phyloP scores from a whole-genome alignment of 495 filamentous ascomycete genomes.

The Ramalina intermedia region DNA sequence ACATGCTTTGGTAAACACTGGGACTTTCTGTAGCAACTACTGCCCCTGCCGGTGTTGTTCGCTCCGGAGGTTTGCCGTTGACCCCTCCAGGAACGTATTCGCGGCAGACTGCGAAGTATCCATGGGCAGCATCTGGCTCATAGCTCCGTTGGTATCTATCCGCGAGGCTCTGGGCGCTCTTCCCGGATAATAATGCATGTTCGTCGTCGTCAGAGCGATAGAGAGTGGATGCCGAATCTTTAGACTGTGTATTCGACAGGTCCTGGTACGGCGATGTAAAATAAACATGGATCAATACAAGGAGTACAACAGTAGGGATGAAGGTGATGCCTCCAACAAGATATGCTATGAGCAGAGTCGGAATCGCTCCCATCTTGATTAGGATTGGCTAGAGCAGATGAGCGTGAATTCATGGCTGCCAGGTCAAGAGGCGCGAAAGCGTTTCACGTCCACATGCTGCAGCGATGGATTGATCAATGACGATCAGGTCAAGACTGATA shows the following conservation, averaged over 20 bases:
- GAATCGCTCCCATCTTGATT: conserved; percentile 49
- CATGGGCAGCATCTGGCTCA: conserved; percentile 74
- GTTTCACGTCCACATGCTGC: not conserved
- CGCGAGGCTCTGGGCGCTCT: conserved; percentile 28
- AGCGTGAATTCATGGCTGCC: not conserved
- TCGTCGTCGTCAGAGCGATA: conserved; percentile 30
- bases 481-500: no score
- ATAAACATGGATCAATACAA: conserved; percentile 53
- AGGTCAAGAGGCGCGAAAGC: not conserved
- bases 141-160: conserved; percentile 42
- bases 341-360: conserved; percentile 59
- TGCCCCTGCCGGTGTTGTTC: conserved; percentile 65
- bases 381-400: not conserved
- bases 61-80: conserved; percentile 83
- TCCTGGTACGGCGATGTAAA: conserved; percentile 42
- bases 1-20: conserved; percentile 96
- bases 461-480: no score
- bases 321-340: conserved; percentile 84
- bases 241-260: conserved; percentile 14
- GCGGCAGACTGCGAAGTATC: conserved; percentile 88
- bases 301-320: conserved; percentile 55
- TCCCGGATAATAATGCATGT: conserved; percentile 32
- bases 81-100: conserved; percentile 83
- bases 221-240: conserved; percentile 7
- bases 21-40: conserved; percentile 60